Base-by-base conservation (phyloP, 2,329 filamentous ascomycete genomes). In the Colletotrichum euphorbiae region DNA sequence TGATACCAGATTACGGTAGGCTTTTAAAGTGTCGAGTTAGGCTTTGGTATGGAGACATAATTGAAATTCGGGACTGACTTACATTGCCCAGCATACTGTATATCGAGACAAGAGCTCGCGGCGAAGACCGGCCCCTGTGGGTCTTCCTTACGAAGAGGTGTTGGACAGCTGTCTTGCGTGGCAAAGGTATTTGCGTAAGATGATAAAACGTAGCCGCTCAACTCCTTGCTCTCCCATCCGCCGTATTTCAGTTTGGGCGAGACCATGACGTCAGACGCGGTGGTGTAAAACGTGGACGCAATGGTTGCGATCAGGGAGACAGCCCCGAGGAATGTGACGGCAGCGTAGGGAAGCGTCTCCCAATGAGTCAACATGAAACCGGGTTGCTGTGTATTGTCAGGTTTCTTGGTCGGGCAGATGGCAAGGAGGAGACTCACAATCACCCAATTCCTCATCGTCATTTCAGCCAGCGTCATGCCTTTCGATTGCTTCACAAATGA, bases 371-470 rank as follows among this genome's bases (percentile, higher is more conserved):
- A 81, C 70, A 95, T 82, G 0, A 88, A 90, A 0, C 92, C 92
- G 0, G 91, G 91, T 77, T 91, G 88, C 80, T 79, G 15, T 19
- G 4, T 36, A 2, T 19, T 43, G 17, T 56, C 19, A 55, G 43
- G 24, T n/a, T 3, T 19, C 8, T 19, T 24, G 28, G 28, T 19
- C 13, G 36, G 36, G 31, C 17, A 33, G 57, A 13, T 57, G 52
- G n/a, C n/a, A 38, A 28, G 13, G 40, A 21, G 3, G 17, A 13
- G 36, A 74, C 77, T 70, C 40, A 80, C 78, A 52, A 90, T 87
- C 19, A 91, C 85, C 92, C 92, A 95, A 48, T 86, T 86, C 52
- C 92, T 85, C 91, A 95, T 93, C 15, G 86, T 90, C 81, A 94
- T 87, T 74, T 95, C 92, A 0, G 92, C 90, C 15, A 95, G 84